Conservation (phyloP, 805 yeast species). For the Lipomyces mesembrius region DNA sequence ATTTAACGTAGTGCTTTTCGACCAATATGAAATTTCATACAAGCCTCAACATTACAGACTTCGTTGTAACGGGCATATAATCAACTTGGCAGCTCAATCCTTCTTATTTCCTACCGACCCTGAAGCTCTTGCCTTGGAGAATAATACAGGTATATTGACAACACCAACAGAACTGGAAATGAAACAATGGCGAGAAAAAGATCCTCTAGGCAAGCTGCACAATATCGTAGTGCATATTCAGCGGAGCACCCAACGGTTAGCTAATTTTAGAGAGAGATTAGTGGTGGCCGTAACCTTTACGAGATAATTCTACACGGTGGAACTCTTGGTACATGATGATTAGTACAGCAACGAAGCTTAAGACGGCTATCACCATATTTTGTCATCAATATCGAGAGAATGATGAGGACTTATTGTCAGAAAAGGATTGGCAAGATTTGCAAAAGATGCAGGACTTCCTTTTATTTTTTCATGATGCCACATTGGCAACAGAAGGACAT, state of each 20-base stretch:
- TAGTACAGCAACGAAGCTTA: not conserved
- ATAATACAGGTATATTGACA: too few relatives aligned
- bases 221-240: constrained; percentile 5
- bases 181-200: not conserved
- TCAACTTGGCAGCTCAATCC: too few relatives aligned
- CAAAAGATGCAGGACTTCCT: constrained; percentile 1
- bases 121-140: too few relatives aligned
- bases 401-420: not conserved
- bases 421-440: not conserved
- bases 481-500: not conserved
- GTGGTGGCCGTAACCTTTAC: not conserved
- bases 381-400: constrained; percentile 3
- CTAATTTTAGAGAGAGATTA: not conserved
- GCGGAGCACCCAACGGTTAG: constrained; percentile 1
- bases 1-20: too few relatives aligned
- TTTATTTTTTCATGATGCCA: not conserved
- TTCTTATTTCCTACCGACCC: too few relatives aligned
- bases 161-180: too few relatives aligned
- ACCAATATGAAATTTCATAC: too few relatives aligned
- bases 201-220: constrained; percentile 11
- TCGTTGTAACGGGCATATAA: too few relatives aligned
- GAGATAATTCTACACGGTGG: constrained; percentile 8
- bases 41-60: too few relatives aligned
- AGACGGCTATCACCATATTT: not conserved
- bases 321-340: constrained; percentile 13